These are phyloP conservation scores for Penicillium polonicum DNA, from an alignment of 2,329 filamentous ascomycete species.

Conservation along the genomic window DNA sequence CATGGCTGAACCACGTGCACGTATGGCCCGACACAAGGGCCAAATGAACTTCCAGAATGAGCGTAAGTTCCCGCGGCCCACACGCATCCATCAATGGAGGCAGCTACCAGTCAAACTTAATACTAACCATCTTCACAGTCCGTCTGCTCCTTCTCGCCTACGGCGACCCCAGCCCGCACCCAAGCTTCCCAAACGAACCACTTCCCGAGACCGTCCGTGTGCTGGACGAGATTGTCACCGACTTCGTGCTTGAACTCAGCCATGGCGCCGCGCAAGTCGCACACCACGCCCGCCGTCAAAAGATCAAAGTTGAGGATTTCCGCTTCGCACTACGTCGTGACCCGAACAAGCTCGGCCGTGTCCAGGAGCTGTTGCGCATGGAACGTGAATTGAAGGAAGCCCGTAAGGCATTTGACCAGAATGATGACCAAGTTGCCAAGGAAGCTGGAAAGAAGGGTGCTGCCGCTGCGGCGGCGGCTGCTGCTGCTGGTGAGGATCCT, in stretches of 20 bases:
- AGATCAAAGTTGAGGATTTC: slow-evolving; percentile 98
- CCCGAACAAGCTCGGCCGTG: slow-evolving; percentile 78
- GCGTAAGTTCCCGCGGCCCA: slow-evolving; percentile 56
- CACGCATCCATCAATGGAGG: slow-evolving; percentile 41
- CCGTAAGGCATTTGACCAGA: slow-evolving; percentile 58
- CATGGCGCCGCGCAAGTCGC: slow-evolving; percentile 85
- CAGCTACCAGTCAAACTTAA: background rate
- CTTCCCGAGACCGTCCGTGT: slow-evolving; percentile 81
- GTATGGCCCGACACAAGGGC: slow-evolving; percentile 75
- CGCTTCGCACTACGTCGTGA: slow-evolving; percentile 90
- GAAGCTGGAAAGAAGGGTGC: slow-evolving; percentile 38
- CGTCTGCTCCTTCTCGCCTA: slow-evolving; percentile 46
- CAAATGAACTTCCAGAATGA: slow-evolving; percentile 68
- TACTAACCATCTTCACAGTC: slow-evolving; percentile 28
- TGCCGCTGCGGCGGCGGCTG: slow-evolving; percentile 26
- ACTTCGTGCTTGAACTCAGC: slow-evolving; percentile 92
- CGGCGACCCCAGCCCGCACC: slow-evolving; percentile 44
- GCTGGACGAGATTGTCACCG: slow-evolving; percentile 92
- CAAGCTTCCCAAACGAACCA: slow-evolving; percentile 71
- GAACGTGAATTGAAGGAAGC: slow-evolving; percentile 82
- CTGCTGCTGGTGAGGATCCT: slow-evolving; percentile 26
- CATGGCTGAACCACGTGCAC: slow-evolving; percentile 74
- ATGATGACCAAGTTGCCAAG: slow-evolving; percentile 45
- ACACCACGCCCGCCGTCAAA: slow-evolving; percentile 82
- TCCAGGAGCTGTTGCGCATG: slow-evolving; percentile 85